phyloP scores from a whole-genome alignment of 2,329 filamentous ascomycete genomes.

The Pseudogymnoascus verrucosus region DNA sequence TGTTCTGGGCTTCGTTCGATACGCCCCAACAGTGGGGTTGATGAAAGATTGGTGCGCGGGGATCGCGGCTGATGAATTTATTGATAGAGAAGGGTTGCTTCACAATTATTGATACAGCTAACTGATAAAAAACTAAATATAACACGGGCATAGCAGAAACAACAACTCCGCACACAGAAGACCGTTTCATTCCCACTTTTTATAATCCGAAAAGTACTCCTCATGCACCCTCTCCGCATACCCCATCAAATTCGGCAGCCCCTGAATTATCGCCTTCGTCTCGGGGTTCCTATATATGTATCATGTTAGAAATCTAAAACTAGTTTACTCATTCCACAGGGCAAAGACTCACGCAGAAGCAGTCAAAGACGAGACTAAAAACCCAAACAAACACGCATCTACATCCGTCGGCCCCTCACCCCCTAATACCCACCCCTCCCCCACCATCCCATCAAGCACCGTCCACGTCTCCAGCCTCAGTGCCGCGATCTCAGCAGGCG shows the following conservation, averaged over 20 bases:
- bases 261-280: slow-evolving; percentile 36
- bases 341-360: slow-evolving; percentile 42
- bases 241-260: slow-evolving; percentile 42
- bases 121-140: neutral
- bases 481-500: slow-evolving; percentile 38
- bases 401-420: slow-evolving; percentile 46
- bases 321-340: no score
- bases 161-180: neutral
- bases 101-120: neutral
- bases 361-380: slow-evolving; percentile 44
- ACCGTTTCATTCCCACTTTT: slow-evolving; percentile 27
- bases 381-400: slow-evolving; percentile 50
- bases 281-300: slow-evolving; percentile 35
- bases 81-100: neutral
- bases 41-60: slow-evolving; percentile 8
- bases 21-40: neutral
- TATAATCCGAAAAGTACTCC: slow-evolving; percentile 51
- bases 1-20: slow-evolving; percentile 6
- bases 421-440: slow-evolving; percentile 44
- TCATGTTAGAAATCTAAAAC: neutral
- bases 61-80: slow-evolving; percentile 1
- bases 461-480: slow-evolving; percentile 47
- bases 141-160: neutral
- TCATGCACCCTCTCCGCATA: slow-evolving; percentile 50
- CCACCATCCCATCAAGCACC: slow-evolving; percentile 38